Percentiles rank a stretch among this genome's conserved stretches.
Conservation (phyloP, 192 early-diverging fungal genomes). For the Backusella australiensis region DNA sequence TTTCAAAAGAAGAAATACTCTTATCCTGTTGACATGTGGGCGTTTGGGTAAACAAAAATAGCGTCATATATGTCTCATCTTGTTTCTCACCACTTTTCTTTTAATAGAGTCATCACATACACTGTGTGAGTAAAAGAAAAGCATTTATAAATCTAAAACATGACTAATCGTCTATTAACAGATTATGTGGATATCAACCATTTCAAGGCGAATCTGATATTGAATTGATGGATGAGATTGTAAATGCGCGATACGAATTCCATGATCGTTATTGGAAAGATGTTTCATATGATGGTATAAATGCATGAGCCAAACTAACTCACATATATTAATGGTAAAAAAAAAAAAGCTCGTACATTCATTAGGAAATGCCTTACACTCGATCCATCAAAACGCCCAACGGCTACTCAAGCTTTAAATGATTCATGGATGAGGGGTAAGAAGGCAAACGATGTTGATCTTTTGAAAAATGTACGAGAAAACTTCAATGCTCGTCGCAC, state of each 20-base stretch:
- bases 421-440: conserved; percentile 79
- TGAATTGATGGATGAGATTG: conserved; percentile 57
- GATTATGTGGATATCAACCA: conserved; percentile 80
- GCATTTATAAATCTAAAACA: not conserved
- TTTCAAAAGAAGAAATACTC: conserved; percentile 77
- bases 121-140: conserved; percentile 54
- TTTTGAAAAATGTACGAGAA: conserved; percentile 80
- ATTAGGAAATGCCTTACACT: conserved; percentile 62
- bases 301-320: not conserved
- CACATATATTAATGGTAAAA: not conserved
- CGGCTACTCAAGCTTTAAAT: conserved; percentile 73
- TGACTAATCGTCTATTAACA: not conserved
- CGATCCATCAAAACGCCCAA: conserved; percentile 72
- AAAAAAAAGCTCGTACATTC: conserved; percentile 65
- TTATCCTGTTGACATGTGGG: conserved; percentile 92
- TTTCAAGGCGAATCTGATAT: conserved; percentile 60
- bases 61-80: not conserved
- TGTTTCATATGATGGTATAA: conserved; percentile 71
- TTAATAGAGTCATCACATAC: conserved; percentile 78
- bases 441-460: conserved; percentile 63
- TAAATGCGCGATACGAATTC: conserved; percentile 63
- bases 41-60: conserved; percentile 56
- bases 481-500: conserved; percentile 67
- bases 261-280: conserved; percentile 74
- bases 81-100: not conserved